Base-by-base conservation (phyloP, 129 eudicot species). In the Saposhnikovia divaricata region DNA sequence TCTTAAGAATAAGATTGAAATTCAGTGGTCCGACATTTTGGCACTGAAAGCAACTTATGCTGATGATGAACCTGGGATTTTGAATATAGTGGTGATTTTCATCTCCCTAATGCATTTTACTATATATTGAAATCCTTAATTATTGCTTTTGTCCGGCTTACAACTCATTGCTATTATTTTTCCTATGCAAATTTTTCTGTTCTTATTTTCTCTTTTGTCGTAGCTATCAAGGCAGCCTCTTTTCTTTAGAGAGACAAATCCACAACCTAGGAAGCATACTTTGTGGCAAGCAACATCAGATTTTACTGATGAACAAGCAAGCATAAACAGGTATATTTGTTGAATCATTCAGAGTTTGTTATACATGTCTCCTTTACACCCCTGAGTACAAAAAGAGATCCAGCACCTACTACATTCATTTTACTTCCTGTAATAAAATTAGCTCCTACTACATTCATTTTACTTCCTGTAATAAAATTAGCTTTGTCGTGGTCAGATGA, bases 21-120 rank as follows among this genome's bases (percentile, higher is more conserved):
- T 94, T 85, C 97, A 90, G 87, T 94, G 97, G 98, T 94, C 98
- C 72, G 97, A 94, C 78, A 94, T 94, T 46, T 83, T 87, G 92
- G 92, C 91, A 74, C 31, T 94, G 79, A 94, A 91, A 85, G 98
- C 98, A 75, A 89, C 72, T 46, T 90, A 89, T 84, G 91, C 96
- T 10, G 98, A 94, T 65, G 91, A 91, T 86, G 92, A 85, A 68
- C 96, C 89, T 53, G 96, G 93, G 70, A 91, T 93, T 75, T 82
- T 94, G 72, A 89, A 94, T 84, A 87, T 94, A 48, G 98, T 90
- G 97, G 98, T 94, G 87, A 86, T 78, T 51, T 66, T 47, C 2
- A 40, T 75, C 37, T 53, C 42, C 43, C 59, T 72, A 34, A 34
- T 77, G 25, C 53, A 74, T 12, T 16, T 53, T 65, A 47, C 4